Conservation (phyloP, 352 stramenopile species). For the Pythium phragmiticola region DNA sequence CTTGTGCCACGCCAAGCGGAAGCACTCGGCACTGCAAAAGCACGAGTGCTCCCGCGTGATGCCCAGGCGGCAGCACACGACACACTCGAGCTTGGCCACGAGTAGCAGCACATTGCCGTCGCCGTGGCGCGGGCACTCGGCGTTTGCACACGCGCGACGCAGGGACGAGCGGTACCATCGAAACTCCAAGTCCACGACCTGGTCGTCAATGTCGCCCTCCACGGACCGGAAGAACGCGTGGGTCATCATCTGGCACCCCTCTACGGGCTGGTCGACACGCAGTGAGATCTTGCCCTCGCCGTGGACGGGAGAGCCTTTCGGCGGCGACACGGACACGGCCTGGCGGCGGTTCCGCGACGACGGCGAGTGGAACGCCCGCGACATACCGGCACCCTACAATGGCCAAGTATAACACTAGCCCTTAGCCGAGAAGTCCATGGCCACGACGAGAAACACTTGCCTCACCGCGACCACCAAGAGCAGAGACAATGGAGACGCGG, state of each 20-base stretch:
- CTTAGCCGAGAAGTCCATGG: neutral
- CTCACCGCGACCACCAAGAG: neutral
- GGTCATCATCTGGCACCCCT: constrained; percentile 39
- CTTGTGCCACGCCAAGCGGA: constrained; percentile 41
- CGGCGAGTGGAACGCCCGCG: constrained; percentile 24
- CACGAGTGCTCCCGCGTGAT: constrained; percentile 39
- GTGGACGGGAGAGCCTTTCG: constrained; percentile 38
- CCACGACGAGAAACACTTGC: neutral
- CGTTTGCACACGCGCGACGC: constrained; percentile 37
- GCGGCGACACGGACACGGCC: constrained; percentile 28
- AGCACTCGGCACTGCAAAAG: constrained; percentile 45
- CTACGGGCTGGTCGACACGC: constrained; percentile 49
- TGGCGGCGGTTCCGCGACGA: constrained; percentile 26
- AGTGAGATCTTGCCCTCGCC: constrained; percentile 43
- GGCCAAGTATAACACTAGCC: neutral
- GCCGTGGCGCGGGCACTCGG: constrained; percentile 36
- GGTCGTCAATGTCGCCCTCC: constrained; percentile 38
- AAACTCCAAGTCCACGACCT: constrained; percentile 43
- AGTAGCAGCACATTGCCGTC: constrained; percentile 45
- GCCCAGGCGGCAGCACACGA: constrained; percentile 37
- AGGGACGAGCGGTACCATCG: constrained; percentile 38
- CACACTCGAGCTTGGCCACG: constrained; percentile 46
- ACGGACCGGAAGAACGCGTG: constrained; percentile 48
- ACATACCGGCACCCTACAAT: constrained; percentile 9
- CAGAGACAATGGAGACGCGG: neutral